Evolutionary conservation across 306 rosid genomes (phyloP).

Genomic region (Pyrus pyrifolia): DNA sequence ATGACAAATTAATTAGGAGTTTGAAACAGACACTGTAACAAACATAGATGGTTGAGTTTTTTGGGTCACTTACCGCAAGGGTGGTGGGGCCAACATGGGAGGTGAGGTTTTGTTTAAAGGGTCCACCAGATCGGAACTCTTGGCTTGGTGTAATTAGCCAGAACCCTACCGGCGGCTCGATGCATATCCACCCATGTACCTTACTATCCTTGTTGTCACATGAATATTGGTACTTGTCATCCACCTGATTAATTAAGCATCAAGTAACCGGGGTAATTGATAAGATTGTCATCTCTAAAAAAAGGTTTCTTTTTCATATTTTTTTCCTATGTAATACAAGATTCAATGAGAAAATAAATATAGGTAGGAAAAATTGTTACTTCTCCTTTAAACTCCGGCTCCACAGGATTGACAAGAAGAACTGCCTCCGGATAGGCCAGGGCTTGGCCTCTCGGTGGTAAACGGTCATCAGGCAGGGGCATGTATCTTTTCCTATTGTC

Average conservation of each 20-base stretch:
- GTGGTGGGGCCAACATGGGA: constrained; percentile 37
- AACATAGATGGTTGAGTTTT: neutral
- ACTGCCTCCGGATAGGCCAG: constrained; percentile 47
- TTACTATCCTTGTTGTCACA: constrained; percentile 28
- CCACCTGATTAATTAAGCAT: constrained; percentile 24
- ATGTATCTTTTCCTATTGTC: constrained; percentile 36
- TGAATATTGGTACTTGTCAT: constrained; percentile 42
- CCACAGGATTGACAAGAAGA: constrained; percentile 30
- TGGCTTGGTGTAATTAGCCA: constrained; percentile 26
- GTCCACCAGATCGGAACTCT: constrained; percentile 37
- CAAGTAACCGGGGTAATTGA: neutral
- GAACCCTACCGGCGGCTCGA: constrained; percentile 28
- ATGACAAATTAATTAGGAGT: neutral
- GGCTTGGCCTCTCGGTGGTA: constrained; percentile 35
- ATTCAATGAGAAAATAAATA: neutral
- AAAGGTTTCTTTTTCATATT: neutral
- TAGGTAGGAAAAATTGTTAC: neutral
- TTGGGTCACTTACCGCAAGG: constrained; percentile 4
- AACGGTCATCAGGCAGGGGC: constrained; percentile 41
- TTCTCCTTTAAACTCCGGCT: constrained; percentile 38
- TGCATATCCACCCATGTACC: constrained; percentile 44
- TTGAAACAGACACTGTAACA: neutral
- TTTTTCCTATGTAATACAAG: neutral
- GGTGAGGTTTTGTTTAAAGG: constrained; percentile 27
- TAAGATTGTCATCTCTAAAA: neutral